Base-by-base conservation (phyloP, 768 basidiomycete species). In the Arthromyces matolae region DNA sequence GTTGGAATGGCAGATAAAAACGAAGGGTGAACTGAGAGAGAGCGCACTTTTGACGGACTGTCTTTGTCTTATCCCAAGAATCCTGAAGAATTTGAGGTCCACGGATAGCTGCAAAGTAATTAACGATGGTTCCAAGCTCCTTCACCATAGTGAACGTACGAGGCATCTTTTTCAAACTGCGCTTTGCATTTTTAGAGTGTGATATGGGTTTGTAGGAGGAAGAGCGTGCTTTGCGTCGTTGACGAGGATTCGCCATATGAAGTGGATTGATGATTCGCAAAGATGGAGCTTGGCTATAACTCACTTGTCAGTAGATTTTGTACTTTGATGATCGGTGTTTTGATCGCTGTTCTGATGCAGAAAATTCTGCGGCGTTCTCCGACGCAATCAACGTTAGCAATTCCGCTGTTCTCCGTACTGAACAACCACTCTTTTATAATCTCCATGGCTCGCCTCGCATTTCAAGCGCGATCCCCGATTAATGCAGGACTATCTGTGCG, bases 161-260 rank as follows among this genome's bases (percentile, higher is more conserved):
- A 56, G 84, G 86, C 56, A 78, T 84, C 69, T 92, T 93, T 67
- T 84, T 86, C 49, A 85, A 67, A 53, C 85, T 81, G 52, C 79
- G 81, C 62, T 90, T 83, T 42, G 89, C 83, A 59, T 83, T 77
- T 39, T 72, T 77, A 10, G 89, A 85, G 52, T 89, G 89, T 28
- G 83, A 83, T 42, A 90, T 78, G 18, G 84, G 69, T 54, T 72
- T 83, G 64, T 91, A 77, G n/a, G 80, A 72, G 14, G 83, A 81
- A 20, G 93, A 93, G 34, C 86, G 82, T 18, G 78, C 66, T 71
- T 97, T 98, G 58, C 84, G 80, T 51, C 93, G 79, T 68, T 98
- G 95, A 47, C 94, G 83, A 55, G 94, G 94, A 65, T 96, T 97
- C 46, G 84, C 92, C 94, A 98, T 96, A 18, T 24, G 20, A 62